Conservation (phyloP, 768 basidiomycete species). For the Cubamyces sp. region DNA sequence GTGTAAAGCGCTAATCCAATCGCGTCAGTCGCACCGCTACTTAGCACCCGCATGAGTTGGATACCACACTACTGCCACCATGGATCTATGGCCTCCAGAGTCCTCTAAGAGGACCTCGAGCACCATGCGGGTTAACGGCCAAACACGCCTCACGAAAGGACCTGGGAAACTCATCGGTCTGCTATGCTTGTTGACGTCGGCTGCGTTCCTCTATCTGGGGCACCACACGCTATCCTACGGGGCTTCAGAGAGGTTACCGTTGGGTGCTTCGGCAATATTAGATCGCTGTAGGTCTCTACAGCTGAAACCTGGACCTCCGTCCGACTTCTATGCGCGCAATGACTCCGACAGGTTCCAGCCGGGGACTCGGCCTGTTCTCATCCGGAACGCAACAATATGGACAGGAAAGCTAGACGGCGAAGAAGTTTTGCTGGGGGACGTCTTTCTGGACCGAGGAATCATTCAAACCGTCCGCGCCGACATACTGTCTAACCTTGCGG, state of each 20-base stretch:
- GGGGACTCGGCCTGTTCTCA: constrained; percentile 56
- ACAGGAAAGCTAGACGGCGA: constrained; percentile 64
- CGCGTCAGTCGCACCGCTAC: too few species aligned
- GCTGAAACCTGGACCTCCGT: constrained; percentile 42
- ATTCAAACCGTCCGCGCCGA: constrained; percentile 48
- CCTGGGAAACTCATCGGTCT: neutral
- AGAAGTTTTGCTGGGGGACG: constrained; percentile 59
- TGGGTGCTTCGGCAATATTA: constrained; percentile 9
- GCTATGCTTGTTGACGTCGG: neutral
- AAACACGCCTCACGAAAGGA: too few species aligned
- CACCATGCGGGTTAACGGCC: too few species aligned
- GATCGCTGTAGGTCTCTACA: constrained; percentile 39
- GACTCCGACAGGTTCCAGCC: constrained; percentile 58
- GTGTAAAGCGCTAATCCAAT: too few species aligned
- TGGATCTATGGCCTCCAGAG: too few species aligned
- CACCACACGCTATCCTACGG: too few species aligned
- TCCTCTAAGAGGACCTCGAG: too few species aligned
- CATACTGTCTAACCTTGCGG: too few species aligned
- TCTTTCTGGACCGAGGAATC: constrained; percentile 67
- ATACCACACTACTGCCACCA: too few species aligned
- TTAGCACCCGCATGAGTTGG: too few species aligned
- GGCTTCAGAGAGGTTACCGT: neutral
- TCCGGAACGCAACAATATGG: constrained; percentile 80
- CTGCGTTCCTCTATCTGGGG: neutral
- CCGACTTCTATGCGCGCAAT: constrained; percentile 37